Conservation (phyloP, 2,329 filamentous ascomycete species). For the Rachicladosporium sp. region DNA sequence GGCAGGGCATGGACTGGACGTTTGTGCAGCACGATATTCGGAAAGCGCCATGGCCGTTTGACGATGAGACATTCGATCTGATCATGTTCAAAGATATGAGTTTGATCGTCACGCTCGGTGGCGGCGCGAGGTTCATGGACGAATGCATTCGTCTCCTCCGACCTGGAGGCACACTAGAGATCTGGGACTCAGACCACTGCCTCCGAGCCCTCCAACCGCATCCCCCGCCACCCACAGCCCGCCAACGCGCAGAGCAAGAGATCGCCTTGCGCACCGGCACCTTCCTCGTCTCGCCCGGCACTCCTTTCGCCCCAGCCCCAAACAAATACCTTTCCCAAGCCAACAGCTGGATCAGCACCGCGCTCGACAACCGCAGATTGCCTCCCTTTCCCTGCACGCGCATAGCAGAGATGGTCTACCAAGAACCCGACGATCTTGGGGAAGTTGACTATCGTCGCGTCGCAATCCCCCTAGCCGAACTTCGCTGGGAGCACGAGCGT, state of each 20-base stretch:
- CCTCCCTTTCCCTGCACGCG: constrained; percentile 66
- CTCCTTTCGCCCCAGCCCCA: constrained; percentile 65
- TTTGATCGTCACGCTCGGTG: constrained; percentile 47
- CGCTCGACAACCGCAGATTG: constrained; percentile 59
- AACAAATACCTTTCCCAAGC: constrained; percentile 76
- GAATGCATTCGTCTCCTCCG: constrained; percentile 67
- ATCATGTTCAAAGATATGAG: constrained; percentile 79
- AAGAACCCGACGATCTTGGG: constrained; percentile 60
- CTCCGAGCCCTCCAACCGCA: constrained; percentile 75
- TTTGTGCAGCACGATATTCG: constrained; percentile 84
- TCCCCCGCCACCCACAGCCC: constrained; percentile 47
- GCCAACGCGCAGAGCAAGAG: constrained; percentile 49
- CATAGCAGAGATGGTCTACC: constrained; percentile 63
- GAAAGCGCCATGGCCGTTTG: constrained; percentile 62
- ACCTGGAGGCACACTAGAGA: constrained; percentile 67
- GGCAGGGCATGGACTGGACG: constrained; percentile 71
- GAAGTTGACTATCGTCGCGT: constrained; percentile 63
- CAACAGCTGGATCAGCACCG: constrained; percentile 68
- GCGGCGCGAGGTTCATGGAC: constrained; percentile 47
- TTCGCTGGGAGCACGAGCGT: constrained; percentile 61
- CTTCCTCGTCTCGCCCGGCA: constrained; percentile 72
- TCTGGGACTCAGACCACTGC: constrained; percentile 81
- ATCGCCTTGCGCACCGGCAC: constrained; percentile 60
- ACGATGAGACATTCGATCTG: constrained; percentile 70
- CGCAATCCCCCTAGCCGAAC: constrained; percentile 74